Conservation (phyloP, 768 basidiomycete genomes). For the Galerina marginata region DNA sequence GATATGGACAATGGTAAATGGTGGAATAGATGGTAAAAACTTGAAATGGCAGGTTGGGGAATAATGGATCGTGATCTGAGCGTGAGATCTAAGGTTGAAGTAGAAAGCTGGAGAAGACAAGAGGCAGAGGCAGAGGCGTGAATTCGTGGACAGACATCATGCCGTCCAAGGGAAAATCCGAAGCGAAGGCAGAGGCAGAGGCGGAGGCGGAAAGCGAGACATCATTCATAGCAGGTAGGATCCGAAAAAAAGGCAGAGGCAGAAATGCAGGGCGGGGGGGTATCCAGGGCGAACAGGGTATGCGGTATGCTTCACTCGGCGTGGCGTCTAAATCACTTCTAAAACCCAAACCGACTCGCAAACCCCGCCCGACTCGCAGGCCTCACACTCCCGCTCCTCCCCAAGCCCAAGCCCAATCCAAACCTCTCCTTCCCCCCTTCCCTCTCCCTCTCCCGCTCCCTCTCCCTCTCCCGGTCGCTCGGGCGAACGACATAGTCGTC, state of each 20-base stretch:
- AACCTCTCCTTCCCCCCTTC: not conserved
- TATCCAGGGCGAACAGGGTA: not conserved
- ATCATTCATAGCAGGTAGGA: too few species aligned
- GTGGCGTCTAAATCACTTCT: not conserved
- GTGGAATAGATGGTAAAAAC: too few species aligned
- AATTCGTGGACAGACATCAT: not conserved
- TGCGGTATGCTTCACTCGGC: not conserved
- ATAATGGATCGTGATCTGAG: constrained; percentile 12
- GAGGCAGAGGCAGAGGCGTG: constrained; percentile 10
- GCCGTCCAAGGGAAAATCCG: not conserved
- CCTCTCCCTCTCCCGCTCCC: not conserved
- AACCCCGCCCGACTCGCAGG: constrained; percentile 5
- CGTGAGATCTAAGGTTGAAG: constrained; percentile 5
- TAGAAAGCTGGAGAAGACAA: not conserved
- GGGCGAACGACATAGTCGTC: constrained; percentile 15
- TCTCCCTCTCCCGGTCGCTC: not conserved
- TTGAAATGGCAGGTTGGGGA: constrained; percentile 14
- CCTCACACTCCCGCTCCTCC: constrained; percentile 10
- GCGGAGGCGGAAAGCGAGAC: not conserved
- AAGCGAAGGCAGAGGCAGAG: not conserved
- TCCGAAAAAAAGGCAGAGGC: not conserved
- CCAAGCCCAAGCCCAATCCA: not conserved
- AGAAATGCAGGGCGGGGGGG: not conserved
- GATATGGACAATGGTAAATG: not conserved
- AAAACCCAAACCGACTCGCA: not conserved